phyloP scores from a whole-genome alignment of 106 monocot species.

The Agapanthus africanus region DNA sequence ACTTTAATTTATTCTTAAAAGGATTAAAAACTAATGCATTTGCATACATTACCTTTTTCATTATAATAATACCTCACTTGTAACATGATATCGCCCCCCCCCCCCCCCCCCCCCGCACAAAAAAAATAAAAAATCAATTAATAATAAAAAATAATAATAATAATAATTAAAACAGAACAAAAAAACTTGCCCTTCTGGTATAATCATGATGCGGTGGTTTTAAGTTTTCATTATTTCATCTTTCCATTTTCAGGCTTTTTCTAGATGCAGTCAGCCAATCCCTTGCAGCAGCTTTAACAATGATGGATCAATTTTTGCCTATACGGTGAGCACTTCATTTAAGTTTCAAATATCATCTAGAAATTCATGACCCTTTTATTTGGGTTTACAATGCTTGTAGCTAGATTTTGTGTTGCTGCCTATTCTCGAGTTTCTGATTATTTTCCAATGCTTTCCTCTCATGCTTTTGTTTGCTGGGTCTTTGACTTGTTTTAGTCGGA shows the following conservation, averaged over 20 bases:
- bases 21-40: not conserved
- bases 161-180: no score
- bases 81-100: not conserved
- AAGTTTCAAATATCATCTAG: not conserved
- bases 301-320: conserved; percentile 94
- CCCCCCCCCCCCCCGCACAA: no score
- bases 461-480: not conserved
- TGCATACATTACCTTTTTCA: not conserved
- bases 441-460: not conserved
- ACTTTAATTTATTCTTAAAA: not conserved
- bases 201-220: not conserved
- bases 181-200: not conserved
- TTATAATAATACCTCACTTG: not conserved
- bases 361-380: not conserved
- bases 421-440: not conserved
- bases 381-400: not conserved
- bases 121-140: no score
- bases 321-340: conserved; percentile 52
- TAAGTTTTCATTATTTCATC: not conserved
- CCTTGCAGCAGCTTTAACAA: conserved; percentile 87
- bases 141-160: no score
- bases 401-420: not conserved
- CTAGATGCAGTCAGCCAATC: conserved; percentile 66
- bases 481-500: not conserved
- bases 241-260: conserved; percentile 48